These are phyloP conservation scores for Selaginella tamariscina DNA, from an alignment of 75 land plant genomes.

Conservation along the genomic window DNA sequence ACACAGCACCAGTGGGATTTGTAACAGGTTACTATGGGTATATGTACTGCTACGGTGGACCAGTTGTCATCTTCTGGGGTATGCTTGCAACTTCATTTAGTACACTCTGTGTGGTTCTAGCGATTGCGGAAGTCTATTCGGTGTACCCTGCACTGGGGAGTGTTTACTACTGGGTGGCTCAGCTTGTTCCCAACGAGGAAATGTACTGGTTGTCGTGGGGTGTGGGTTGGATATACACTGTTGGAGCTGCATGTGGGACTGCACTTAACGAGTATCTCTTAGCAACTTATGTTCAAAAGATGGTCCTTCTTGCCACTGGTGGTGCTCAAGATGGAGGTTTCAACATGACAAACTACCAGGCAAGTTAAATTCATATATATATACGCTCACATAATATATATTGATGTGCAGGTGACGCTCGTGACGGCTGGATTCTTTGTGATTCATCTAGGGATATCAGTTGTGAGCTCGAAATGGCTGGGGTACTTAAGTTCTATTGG, in stretches of 20 bases:
- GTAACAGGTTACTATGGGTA: constrained; percentile 15
- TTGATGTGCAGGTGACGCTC: background rate
- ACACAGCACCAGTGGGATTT: constrained; percentile 18
- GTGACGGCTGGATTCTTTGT: constrained; percentile 14
- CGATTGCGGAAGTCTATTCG: constrained; percentile 12
- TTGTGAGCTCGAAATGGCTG: constrained; percentile 13
- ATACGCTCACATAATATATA: background rate
- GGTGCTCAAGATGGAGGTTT: constrained; percentile 4
- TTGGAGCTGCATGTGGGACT: constrained; percentile 15
- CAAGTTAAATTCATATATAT: background rate
- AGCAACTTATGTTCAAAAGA: background rate
- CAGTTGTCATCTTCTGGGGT: constrained; percentile 14
- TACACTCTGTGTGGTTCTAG: constrained; percentile 8
- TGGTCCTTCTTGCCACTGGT: constrained; percentile 3
- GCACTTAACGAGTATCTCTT: constrained; percentile 17
- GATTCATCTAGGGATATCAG: constrained; percentile 6
- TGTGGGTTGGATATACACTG: constrained; percentile 12
- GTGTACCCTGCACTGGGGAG: constrained; percentile 12
- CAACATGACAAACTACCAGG: constrained; percentile 1
- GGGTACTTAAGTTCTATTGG: constrained; percentile 10
- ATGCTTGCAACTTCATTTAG: constrained; percentile 1
- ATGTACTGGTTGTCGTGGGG: constrained; percentile 13
- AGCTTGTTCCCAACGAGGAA: constrained; percentile 14
- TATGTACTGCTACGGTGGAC: constrained; percentile 17
- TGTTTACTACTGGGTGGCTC: constrained; percentile 19